phyloP scores from a whole-genome alignment of 768 basidiomycete species.

The Stropharia rugosoannulata region DNA sequence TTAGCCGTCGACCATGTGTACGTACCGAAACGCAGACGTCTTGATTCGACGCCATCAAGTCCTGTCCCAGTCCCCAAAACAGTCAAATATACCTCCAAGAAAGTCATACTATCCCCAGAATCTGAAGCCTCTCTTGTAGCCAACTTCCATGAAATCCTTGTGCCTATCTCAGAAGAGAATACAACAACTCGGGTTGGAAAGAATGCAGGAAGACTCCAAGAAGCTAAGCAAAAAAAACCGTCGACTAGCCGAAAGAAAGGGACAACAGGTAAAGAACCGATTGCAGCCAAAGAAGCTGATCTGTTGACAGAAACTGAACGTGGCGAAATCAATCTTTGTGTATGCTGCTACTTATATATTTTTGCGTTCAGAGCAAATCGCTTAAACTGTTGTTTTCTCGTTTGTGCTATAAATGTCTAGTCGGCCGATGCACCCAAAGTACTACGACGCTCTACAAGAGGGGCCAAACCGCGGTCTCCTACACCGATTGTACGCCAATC shows the following conservation, averaged over 20 bases:
- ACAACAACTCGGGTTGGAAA: conserved; percentile 29
- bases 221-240: neutral
- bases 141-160: conserved; percentile 16
- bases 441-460: conserved; percentile 10
- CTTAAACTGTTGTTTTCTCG: no score
- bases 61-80: neutral
- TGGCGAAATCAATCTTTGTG: no score
- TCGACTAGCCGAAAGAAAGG: neutral
- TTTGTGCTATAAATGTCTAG: no score
- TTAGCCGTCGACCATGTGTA: neutral
- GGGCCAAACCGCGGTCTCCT: conserved; percentile 3
- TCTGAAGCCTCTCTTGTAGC: neutral
- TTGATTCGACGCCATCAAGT: neutral
- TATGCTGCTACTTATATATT: no score
- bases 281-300: neutral
- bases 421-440: no score
- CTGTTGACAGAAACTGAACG: no score
- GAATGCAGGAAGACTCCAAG: conserved; percentile 15
- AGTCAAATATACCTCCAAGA: conserved; percentile 6
- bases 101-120: neutral
- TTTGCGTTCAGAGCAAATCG: no score
- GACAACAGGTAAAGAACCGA: neutral
- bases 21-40: neutral
- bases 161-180: neutral
- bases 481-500: neutral